Evolutionary conservation across 257 asterid genomes (phyloP).

Genomic region (Solanum chilense): DNA sequence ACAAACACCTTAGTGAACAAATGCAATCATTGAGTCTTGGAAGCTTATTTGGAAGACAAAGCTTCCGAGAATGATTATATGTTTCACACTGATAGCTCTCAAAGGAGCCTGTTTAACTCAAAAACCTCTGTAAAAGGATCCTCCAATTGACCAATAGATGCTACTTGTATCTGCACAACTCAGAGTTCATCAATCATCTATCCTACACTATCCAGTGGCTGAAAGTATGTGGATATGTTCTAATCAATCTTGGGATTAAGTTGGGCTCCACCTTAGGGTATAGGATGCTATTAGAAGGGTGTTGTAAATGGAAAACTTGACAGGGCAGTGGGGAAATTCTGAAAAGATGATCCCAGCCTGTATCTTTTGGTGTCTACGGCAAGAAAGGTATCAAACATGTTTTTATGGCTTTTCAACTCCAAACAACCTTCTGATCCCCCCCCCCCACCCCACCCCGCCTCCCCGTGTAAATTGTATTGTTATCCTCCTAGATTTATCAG

Average conservation of each 20-base stretch:
- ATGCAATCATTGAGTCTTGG: not conserved
- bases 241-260: not conserved
- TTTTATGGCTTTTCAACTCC: not conserved
- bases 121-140: not conserved
- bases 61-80: not conserved
- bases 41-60: not conserved
- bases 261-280: not conserved
- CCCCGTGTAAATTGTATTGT: not conserved
- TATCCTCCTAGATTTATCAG: not conserved
- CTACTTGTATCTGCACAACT: not conserved
- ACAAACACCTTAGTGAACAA: not conserved
- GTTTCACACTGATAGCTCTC: not conserved
- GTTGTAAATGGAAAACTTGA: not conserved
- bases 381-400: not conserved
- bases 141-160: not conserved
- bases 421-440: not conserved
- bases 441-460: not conserved
- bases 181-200: not conserved
- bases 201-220: not conserved
- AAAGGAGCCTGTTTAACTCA: not conserved
- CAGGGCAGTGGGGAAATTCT: not conserved
- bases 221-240: not conserved
- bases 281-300: not conserved
- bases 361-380: not conserved
- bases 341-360: not conserved